Conservation (phyloP, 257 asterid species). For the Scutellaria baicalensis region DNA sequence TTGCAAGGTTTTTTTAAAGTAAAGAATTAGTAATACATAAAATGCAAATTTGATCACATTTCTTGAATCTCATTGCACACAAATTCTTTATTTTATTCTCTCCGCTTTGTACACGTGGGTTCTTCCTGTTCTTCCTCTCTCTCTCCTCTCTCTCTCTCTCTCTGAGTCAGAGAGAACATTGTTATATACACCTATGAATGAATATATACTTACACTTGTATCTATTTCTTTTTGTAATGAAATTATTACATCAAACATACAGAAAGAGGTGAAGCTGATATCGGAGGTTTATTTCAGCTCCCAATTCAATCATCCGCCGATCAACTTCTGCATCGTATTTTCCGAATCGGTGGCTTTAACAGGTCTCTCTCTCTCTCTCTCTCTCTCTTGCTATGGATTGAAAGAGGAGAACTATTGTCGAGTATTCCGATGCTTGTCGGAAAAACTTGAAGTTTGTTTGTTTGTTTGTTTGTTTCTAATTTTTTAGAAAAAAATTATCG, state of each 20-base stretch:
- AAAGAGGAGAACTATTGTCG: background rate
- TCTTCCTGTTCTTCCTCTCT: constrained; percentile 7
- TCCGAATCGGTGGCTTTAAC: constrained; percentile 11
- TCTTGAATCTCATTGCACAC: too few species aligned
- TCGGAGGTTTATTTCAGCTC: constrained; percentile 21
- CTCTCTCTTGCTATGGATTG: background rate
- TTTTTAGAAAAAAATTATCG: too few species aligned
- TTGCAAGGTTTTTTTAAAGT: too few species aligned
- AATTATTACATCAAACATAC: background rate
- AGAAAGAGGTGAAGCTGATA: constrained; percentile 13
- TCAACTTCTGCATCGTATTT: background rate
- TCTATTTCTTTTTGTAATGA: background rate
- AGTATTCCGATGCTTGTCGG: background rate
- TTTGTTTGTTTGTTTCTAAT: too few species aligned
- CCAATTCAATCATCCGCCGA: background rate
- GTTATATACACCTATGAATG: background rate
- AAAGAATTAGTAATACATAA: too few species aligned
- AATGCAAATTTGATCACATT: too few species aligned
- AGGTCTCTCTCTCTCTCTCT: constrained; percentile 11
- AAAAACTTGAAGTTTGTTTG: background rate
- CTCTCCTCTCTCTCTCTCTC: background rate
- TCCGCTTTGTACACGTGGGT: constrained; percentile 23
- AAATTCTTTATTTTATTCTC: background rate
- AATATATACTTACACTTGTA: background rate
- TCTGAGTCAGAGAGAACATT: background rate